Percentiles rank a stretch among this genome's conserved stretches.
Evolutionary conservation across 2,329 filamentous ascomycete genomes (phyloP).

Genomic region (Tolypocladium inflatum): DNA sequence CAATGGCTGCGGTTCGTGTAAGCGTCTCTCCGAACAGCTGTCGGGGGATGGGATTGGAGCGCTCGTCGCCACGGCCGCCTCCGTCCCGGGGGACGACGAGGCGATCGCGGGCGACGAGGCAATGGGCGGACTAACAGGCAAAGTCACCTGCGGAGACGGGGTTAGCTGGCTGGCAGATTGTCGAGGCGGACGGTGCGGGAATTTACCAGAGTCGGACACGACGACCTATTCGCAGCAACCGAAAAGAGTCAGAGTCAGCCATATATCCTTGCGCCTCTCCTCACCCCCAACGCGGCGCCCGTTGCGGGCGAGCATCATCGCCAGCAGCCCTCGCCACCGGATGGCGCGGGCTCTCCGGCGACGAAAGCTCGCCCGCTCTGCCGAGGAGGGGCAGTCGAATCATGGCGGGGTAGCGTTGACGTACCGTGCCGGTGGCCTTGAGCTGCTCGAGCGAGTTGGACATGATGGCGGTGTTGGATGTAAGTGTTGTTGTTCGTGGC

Average conservation of each 20-base stretch:
- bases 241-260: conserved; percentile 13
- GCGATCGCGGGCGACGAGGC: neutral
- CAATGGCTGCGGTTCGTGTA: conserved; percentile 60
- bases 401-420: conserved; percentile 30
- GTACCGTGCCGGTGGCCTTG: conserved; percentile 91
- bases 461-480: conserved; percentile 42
- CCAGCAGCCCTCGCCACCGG: neutral
- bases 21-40: conserved; percentile 9
- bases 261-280: neutral
- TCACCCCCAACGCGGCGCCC: neutral
- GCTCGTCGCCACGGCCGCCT: neutral
- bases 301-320: neutral
- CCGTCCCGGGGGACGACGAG: neutral
- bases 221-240: conserved; percentile 54
- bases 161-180: conserved; percentile 11
- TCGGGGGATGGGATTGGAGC: neutral
- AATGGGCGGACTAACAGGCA: conserved; percentile 50
- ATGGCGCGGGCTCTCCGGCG: neutral
- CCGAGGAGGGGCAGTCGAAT: conserved; percentile 2
- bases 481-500: conserved; percentile 4
- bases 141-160: conserved; percentile 53
- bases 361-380: neutral
- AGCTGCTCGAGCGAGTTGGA: conserved; percentile 89
- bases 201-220: conserved; percentile 90
- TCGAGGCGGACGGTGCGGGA: conserved; percentile 16